A percentile compares a stretch with the other conserved stretches of the same genome.
Conservation (phyloP, 805 yeast species). For the Maudiozyma saulgeensis region DNA sequence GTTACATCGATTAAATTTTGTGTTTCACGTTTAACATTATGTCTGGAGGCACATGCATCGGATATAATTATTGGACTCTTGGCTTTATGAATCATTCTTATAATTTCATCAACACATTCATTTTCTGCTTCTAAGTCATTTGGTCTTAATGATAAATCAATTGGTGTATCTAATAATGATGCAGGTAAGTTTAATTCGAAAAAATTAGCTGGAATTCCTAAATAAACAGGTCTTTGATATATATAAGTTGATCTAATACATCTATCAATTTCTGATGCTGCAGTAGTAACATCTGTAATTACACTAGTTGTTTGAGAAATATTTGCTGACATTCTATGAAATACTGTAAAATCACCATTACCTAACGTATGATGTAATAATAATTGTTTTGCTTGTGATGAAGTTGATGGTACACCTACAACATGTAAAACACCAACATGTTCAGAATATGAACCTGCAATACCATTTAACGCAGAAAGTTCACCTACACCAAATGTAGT, state of each 20-base stretch:
- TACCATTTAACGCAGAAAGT: slow-evolving; percentile 69
- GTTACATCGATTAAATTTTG: slow-evolving; percentile 46
- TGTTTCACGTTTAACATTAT: slow-evolving; percentile 47
- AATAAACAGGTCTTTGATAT: slow-evolving; percentile 62
- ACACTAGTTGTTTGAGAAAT: slow-evolving; percentile 51
- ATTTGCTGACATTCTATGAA: slow-evolving; percentile 57
- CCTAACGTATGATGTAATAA: slow-evolving; percentile 69
- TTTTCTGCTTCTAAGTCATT: slow-evolving; percentile 47
- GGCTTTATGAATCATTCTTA: slow-evolving; percentile 41
- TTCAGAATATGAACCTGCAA: slow-evolving; percentile 82
- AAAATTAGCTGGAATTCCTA: slow-evolving; percentile 67
- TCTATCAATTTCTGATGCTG: slow-evolving; percentile 56
- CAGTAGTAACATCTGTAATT: slow-evolving; percentile 47
- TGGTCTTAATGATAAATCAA: slow-evolving; percentile 42
- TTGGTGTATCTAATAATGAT: slow-evolving; percentile 44
- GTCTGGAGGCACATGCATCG: slow-evolving; percentile 75
- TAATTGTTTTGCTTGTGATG: slow-evolving; percentile 55
- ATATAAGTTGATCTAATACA: slow-evolving; percentile 54
- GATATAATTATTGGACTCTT: slow-evolving; percentile 57
- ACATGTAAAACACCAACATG: slow-evolving; percentile 76
- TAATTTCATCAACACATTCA: slow-evolving; percentile 42
- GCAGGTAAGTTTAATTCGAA: slow-evolving; percentile 49
- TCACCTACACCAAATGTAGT: slow-evolving; percentile 91
- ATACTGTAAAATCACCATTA: slow-evolving; percentile 62
- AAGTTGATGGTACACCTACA: slow-evolving; percentile 73